These are phyloP conservation scores for Phalaenopsis aphrodite DNA, from an alignment of 106 monocot genomes.

Conservation along the genomic window DNA sequence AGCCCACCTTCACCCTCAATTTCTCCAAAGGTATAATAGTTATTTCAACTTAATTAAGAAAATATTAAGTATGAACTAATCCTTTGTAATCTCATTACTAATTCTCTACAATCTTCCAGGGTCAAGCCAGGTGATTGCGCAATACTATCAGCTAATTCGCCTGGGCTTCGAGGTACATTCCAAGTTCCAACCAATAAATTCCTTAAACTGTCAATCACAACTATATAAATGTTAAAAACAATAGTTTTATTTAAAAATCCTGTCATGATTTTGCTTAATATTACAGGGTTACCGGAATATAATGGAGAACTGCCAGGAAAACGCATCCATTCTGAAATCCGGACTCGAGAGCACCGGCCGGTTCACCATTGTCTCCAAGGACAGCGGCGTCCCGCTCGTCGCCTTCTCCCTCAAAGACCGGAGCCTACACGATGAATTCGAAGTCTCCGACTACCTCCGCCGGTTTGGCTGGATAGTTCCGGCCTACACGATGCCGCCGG, in stretches of 20 bases:
- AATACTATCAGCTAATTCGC: slow-evolving; percentile 93
- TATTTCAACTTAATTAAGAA: too few relatives aligned
- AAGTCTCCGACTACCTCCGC: slow-evolving; percentile 70
- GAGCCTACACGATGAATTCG: slow-evolving; percentile 62
- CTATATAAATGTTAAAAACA: too few relatives aligned
- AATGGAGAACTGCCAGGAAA: slow-evolving; percentile 90
- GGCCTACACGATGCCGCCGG: slow-evolving; percentile 81
- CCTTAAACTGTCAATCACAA: too few relatives aligned
- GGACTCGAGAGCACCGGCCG: slow-evolving; percentile 57
- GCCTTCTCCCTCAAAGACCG: slow-evolving; percentile 84
- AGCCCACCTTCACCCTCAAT: slow-evolving; percentile 96
- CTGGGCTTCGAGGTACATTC: slow-evolving; percentile 63
- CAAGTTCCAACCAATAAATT: too few relatives aligned
- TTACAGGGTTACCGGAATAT: slow-evolving; percentile 74
- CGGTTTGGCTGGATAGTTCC: slow-evolving; percentile 96
- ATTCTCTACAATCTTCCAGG: slow-evolving; percentile 26
- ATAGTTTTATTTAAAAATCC: too few relatives aligned
- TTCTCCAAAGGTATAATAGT: slow-evolving; percentile 69
- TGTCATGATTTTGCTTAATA: too few relatives aligned
- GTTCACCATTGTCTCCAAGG: slow-evolving; percentile 79
- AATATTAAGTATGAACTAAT: background rate
- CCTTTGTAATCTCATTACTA: background rate
- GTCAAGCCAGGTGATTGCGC: slow-evolving; percentile 85
- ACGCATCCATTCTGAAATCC: slow-evolving; percentile 62
- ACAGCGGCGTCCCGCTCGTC: slow-evolving; percentile 83